Conservation (phyloP, 2,329 filamentous ascomycete species). For the Ascochyta fabae region DNA sequence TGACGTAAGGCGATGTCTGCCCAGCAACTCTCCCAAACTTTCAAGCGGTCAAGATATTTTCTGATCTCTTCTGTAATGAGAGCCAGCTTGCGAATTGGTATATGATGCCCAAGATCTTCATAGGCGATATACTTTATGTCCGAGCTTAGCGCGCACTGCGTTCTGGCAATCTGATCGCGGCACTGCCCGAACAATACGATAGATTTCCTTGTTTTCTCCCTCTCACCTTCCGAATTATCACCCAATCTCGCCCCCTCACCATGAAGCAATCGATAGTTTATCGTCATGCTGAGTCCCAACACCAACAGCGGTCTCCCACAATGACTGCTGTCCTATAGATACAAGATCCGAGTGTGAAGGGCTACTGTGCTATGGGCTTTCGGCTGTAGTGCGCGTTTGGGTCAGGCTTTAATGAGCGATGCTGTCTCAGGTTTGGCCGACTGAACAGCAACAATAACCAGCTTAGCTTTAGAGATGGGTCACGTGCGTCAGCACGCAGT, state of each 20-base stretch:
- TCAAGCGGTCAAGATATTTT: background rate
- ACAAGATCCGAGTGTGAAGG: slow-evolving; percentile 6
- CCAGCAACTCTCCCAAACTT: too few relatives aligned
- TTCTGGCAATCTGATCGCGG: slow-evolving; percentile 9
- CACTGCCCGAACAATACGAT: slow-evolving; percentile 5
- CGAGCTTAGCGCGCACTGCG: slow-evolving; percentile 5
- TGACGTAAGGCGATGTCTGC: too few relatives aligned
- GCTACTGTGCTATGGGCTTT: slow-evolving; percentile 13
- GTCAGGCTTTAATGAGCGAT: background rate
- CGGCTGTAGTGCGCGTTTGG: background rate
- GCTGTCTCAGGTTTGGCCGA: background rate
- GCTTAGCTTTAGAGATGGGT: background rate
- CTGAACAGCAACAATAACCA: too few relatives aligned
- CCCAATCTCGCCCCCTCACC: background rate
- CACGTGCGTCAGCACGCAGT: background rate
- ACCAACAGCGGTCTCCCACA: slow-evolving; percentile 15
- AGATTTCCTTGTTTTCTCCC: slow-evolving; percentile 4
- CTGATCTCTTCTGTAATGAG: slow-evolving; percentile 5
- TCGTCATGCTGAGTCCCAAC: slow-evolving; percentile 10
- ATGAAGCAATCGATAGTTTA: too few relatives aligned
- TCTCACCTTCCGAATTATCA: slow-evolving; percentile 9
- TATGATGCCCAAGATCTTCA: slow-evolving; percentile 8
- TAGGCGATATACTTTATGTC: background rate
- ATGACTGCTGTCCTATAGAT: slow-evolving; percentile 2
- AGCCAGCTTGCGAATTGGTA: slow-evolving; percentile 7